A percentile compares a stretch with the other conserved stretches of the same genome.
Evolutionary conservation across 169 alveolate genomes (phyloP).

Genomic region (Plasmodium vinckei): DNA sequence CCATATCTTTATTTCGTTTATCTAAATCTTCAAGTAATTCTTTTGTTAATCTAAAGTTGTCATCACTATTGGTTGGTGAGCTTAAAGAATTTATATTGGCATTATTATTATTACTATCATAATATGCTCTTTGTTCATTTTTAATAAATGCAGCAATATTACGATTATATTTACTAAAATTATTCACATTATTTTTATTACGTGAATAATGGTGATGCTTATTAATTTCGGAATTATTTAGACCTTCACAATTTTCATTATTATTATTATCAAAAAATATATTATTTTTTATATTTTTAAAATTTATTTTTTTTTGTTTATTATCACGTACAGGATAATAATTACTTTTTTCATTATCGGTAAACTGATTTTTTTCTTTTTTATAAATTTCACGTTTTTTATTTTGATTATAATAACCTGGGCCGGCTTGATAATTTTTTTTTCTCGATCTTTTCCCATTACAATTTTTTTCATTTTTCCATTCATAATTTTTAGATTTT

Average conservation of each 20-base stretch:
- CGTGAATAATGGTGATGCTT: not conserved
- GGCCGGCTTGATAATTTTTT: not conserved
- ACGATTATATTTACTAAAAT: conserved; percentile 10
- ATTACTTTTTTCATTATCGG: conserved; percentile 18
- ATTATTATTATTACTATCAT: conserved; percentile 11
- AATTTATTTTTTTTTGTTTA: conserved; percentile 14
- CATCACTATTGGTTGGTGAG: not conserved
- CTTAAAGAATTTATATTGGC: not conserved
- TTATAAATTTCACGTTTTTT: conserved; percentile 9
- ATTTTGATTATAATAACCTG: conserved; percentile 26
- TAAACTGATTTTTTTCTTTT: conserved; percentile 21
- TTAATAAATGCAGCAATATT: not conserved
- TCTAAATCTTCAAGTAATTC: conserved; percentile 45
- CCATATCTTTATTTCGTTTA: conserved; percentile 30
- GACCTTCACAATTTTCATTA: not conserved
- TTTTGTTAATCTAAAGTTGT: conserved; percentile 43
- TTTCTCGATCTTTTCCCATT: conserved; percentile 17
- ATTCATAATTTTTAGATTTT: conserved; percentile 13
- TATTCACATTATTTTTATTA: not conserved
- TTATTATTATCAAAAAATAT: not conserved
- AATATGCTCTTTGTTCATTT: conserved; percentile 3
- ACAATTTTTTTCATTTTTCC: conserved; percentile 23
- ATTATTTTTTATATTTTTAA: conserved; percentile 15
- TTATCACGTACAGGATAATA: conserved; percentile 14
- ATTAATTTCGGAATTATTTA: conserved; percentile 4